phyloP scores from a whole-genome alignment of 1,284 basidiomycete genomes.

The Trametes sp. region DNA sequence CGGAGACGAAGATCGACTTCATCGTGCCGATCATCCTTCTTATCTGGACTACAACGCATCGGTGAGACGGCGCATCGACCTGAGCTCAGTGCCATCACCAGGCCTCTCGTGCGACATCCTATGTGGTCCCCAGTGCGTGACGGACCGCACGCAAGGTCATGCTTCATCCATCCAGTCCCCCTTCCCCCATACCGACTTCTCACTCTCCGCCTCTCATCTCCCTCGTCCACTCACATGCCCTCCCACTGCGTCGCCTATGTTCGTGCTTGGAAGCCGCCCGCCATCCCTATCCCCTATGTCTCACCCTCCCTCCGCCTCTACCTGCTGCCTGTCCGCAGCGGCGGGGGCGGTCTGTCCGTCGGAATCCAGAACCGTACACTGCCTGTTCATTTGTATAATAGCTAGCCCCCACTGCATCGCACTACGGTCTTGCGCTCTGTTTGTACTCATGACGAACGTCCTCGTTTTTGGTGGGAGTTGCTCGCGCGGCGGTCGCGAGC shows the following conservation, averaged over 20 bases:
- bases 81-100: too few species aligned
- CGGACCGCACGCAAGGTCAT: too few species aligned
- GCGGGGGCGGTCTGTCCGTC: background rate
- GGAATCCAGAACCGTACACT: background rate
- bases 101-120: too few species aligned
- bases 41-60: too few species aligned
- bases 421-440: background rate
- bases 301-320: background rate
- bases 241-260: background rate
- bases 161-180: background rate
- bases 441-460: background rate
- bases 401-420: background rate
- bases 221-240: background rate
- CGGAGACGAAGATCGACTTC: background rate
- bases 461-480: too few species aligned
- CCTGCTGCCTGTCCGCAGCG: background rate
- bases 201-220: background rate
- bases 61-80: too few species aligned
- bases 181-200: background rate
- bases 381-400: slow-evolving; percentile 27
- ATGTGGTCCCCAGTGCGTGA: too few species aligned
- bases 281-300: background rate
- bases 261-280: background rate
- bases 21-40: too few species aligned
- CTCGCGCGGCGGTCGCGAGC: too few species aligned